Conservation (phyloP, 148 eudicot species). For the Heliamphora exappendiculata region DNA sequence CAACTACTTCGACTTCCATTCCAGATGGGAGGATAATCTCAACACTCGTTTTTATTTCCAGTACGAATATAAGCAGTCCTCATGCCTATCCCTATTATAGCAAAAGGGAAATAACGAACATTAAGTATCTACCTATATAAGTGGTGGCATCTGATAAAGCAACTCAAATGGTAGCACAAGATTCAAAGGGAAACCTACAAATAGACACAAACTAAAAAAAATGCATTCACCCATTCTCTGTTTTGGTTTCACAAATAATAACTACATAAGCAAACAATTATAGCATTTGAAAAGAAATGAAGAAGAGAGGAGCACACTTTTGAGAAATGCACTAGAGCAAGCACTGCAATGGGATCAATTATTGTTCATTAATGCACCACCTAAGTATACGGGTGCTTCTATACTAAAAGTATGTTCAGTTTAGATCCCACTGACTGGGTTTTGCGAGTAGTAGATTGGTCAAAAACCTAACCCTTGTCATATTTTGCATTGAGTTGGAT, state of each 20-base stretch:
- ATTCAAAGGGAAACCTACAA: background rate
- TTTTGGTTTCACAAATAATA: background rate
- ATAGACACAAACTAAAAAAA: background rate
- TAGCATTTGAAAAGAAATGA: background rate
- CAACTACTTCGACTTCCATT: constrained; percentile 23
- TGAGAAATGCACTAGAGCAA: background rate
- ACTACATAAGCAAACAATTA: background rate
- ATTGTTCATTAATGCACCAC: background rate
- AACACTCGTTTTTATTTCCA: background rate
- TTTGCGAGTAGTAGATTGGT: too few relatives aligned
- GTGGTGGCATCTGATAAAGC: background rate
- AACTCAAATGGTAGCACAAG: background rate
- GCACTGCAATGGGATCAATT: background rate
- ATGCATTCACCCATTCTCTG: background rate
- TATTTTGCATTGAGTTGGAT: too few relatives aligned
- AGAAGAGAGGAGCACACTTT: background rate
- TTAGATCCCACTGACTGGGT: too few relatives aligned
- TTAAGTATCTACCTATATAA: background rate
- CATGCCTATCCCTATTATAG: background rate
- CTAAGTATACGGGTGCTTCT: background rate
- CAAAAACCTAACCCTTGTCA: too few relatives aligned
- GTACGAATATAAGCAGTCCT: constrained; percentile 1
- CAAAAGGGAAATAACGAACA: background rate
- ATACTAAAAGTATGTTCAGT: too few relatives aligned
- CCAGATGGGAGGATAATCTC: background rate